Evolutionary conservation across 2,329 filamentous ascomycete genomes (phyloP), one percentile per base, ranked within the genome.

Genomic region (Bipolaris oryzae): DNA sequence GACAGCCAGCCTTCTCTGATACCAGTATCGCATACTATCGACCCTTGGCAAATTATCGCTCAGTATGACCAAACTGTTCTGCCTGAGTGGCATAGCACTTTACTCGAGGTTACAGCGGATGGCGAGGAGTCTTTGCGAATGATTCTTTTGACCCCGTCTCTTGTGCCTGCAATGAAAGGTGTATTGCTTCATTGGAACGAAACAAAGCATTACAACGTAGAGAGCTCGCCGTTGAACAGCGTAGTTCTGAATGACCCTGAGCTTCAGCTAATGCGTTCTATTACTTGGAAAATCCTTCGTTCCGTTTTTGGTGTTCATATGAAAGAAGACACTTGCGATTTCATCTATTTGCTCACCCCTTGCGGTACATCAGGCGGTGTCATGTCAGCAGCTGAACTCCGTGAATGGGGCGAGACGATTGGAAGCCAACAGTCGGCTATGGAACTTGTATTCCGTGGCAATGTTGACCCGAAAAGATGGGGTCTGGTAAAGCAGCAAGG

Each of bases 131-230:
- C 66, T n/a, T 39, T 67, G 13, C 60, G 50, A 16, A 62, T 75
- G 53, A 37, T 65, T 13, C 39, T 76, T 3, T 50, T 70, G 5
- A 68, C 63, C 6, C 65, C 72, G 20, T 47, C 20, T 7, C 31
- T 55, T 6, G 51, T 73, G 20, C 71, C 71, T 5, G 7, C 54
- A 6, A 37, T 70, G 6, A 58, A 64, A 7, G 51, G 60, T 1
- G 48, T 74, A 5, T 35, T 53, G 4, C 57, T 77, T 4, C 61
- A 71, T 33, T 77, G 74, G 75, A 76, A 74, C 31, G 46, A 67
- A 31, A 61, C 61, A 5, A 69, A 57, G 37, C 53, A 50, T 6
- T 73, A 72, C 28, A 55, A 37, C 3, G 63, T 71, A 1, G 60
- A 43, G 16, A 61, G 28, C 15, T 68, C 65, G 7, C 46, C 42